phyloP scores from a whole-genome alignment of 768 basidiomycete genomes.

The Suillus subalutaceus region DNA sequence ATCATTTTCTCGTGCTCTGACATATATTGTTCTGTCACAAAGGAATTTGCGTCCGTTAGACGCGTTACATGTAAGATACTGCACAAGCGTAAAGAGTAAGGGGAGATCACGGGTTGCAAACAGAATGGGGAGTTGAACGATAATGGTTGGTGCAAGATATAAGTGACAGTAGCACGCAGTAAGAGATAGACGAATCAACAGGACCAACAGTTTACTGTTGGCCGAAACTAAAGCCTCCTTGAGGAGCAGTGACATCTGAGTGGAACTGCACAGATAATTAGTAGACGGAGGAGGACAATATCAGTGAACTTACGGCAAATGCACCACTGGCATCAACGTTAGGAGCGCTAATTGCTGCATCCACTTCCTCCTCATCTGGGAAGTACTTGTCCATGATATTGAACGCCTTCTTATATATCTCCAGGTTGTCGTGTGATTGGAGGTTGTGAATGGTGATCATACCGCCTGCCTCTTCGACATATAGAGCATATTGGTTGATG shows the following conservation, averaged over 20 bases:
- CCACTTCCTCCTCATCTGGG: constrained; percentile 95
- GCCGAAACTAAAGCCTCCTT: constrained; percentile 96
- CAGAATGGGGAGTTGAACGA: constrained; percentile 10
- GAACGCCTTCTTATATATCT: constrained; percentile 99
- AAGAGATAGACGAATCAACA: constrained; percentile 8
- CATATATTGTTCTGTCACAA: constrained; percentile 24
- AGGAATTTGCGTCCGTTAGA: constrained; percentile 36
- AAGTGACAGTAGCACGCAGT: constrained; percentile 10
- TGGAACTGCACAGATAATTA: constrained; percentile 61
- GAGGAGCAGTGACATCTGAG: constrained; percentile 82
- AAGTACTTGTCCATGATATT: constrained; percentile 98
- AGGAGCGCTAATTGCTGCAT: constrained; percentile 78
- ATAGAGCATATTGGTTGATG: constrained; percentile 91
- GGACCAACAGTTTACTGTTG: constrained; percentile 44
- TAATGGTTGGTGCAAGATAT: constrained; percentile 3
- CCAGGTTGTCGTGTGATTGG: constrained; percentile 98
- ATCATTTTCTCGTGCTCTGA: constrained; percentile 20
- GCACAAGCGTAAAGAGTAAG: constrained; percentile 22
- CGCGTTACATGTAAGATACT: constrained; percentile 27
- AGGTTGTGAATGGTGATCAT: constrained; percentile 99
- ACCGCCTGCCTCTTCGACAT: constrained; percentile 96
- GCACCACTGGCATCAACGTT: constrained; percentile 73
- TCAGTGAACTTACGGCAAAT: constrained; percentile 60
- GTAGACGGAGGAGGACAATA: constrained; percentile 7
- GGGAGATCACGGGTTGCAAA: constrained; percentile 14